Conservation (phyloP, 352 stramenopile species). For the Phytophthora citrophthora region DNA sequence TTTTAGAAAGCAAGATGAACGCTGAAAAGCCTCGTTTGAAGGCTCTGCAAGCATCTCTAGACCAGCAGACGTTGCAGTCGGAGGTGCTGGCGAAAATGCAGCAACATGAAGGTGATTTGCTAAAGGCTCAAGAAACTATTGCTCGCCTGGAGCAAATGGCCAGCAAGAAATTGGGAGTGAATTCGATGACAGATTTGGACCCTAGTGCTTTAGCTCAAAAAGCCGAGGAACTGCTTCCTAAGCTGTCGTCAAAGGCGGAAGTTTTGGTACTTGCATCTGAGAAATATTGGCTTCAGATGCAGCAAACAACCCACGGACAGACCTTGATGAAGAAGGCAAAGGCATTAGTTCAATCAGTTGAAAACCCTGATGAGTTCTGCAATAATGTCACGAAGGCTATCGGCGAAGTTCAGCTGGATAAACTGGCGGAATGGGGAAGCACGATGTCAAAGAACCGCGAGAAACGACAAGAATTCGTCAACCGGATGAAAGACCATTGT, state of each 20-base stretch:
- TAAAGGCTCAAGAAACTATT: constrained; percentile 65
- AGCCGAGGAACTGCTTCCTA: constrained; percentile 69
- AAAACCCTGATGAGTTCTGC: constrained; percentile 77
- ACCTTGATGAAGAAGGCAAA: constrained; percentile 74
- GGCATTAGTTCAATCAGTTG: constrained; percentile 70
- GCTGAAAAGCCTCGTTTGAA: constrained; percentile 52
- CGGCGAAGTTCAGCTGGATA: constrained; percentile 69
- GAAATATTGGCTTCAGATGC: constrained; percentile 72
- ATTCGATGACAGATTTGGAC: constrained; percentile 62
- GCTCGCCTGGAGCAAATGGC: constrained; percentile 61
- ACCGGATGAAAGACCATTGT: constrained; percentile 84
- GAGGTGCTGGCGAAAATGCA: constrained; percentile 63
- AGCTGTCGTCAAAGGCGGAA: constrained; percentile 57
- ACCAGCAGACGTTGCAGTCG: constrained; percentile 47
- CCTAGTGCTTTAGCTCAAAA: constrained; percentile 61
- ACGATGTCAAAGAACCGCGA: constrained; percentile 65
- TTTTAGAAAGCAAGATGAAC: constrained; percentile 59
- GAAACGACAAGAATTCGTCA: constrained; percentile 80
- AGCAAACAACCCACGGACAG: constrained; percentile 74
- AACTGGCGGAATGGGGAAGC: constrained; percentile 68
- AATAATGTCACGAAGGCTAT: constrained; percentile 78
- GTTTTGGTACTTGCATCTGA: constrained; percentile 68
- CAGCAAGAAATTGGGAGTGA: constrained; percentile 65
- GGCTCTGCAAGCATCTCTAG: constrained; percentile 43
- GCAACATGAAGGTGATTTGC: constrained; percentile 60